phyloP scores from a whole-genome alignment of 2,329 filamentous ascomycete genomes.

The Blastomyces gilchristii region DNA sequence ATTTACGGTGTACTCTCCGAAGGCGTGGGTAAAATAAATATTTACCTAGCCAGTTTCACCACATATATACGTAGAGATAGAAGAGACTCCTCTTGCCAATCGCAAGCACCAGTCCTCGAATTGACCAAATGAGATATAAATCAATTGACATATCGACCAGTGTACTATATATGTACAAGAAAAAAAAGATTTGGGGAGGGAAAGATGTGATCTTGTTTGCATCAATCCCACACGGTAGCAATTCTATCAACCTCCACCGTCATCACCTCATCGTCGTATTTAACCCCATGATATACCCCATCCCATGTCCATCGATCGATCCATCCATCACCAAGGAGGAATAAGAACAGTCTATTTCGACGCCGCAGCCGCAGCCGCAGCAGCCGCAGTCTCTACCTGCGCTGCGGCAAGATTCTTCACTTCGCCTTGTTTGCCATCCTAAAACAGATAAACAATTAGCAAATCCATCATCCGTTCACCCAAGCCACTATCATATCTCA shows the following conservation, averaged over 20 bases:
- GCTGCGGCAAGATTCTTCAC: constrained; percentile 56
- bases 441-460: constrained; percentile 8
- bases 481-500: not conserved
- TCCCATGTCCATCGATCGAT: constrained; percentile 12
- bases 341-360: constrained; percentile 30
- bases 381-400: constrained; percentile 39
- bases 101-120: not conserved
- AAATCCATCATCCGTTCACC: not conserved
- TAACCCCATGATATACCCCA: constrained; percentile 1
- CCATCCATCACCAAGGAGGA: constrained; percentile 4
- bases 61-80: not conserved
- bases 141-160: not conserved
- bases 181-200: not conserved
- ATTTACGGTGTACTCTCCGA: not conserved
- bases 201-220: not conserved
- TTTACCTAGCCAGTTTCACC: not conserved
- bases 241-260: constrained; percentile 11
- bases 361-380: constrained; percentile 28
- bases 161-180: constrained; percentile 4
- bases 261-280: constrained; percentile 14
- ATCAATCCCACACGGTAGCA: constrained; percentile 9
- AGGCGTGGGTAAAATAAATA: not conserved
- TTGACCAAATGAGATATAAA: not conserved
- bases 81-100: not conserved
- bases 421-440: constrained; percentile 97